Evolutionary conservation across 2,329 filamentous ascomycete species (phyloP).

Genomic region (Kalmusia sp.): DNA sequence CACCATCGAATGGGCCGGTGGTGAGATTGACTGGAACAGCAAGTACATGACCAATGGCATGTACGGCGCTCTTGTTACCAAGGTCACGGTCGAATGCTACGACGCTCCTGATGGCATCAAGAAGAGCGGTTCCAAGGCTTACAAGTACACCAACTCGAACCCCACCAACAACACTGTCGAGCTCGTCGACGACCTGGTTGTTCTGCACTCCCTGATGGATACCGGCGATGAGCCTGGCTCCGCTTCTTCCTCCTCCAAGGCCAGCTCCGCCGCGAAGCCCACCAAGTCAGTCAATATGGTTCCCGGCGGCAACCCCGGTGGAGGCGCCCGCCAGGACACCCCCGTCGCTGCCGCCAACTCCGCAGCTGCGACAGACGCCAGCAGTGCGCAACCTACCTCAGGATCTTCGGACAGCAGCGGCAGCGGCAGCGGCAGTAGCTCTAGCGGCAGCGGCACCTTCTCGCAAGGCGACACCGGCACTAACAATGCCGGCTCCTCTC

Average conservation of each 20-base stretch:
- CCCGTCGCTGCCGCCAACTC: constrained; percentile 18
- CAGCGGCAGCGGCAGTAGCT: constrained; percentile 29
- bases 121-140: constrained; percentile 67
- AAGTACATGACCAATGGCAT: constrained; percentile 83
- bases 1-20: constrained; percentile 91
- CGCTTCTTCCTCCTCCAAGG: constrained; percentile 36
- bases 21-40: constrained; percentile 84
- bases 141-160: constrained; percentile 71
- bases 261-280: constrained; percentile 29
- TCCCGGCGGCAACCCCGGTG: constrained; percentile 62
- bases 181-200: constrained; percentile 75
- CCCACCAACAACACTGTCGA: constrained; percentile 78
- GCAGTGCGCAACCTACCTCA: constrained; percentile 17
- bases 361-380: constrained; percentile 3
- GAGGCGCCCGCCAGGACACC: constrained; percentile 50
- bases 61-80: constrained; percentile 82
- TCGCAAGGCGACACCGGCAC: constrained; percentile 30
- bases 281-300: constrained; percentile 55
- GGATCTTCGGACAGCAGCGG: constrained; percentile 12
- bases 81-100: constrained; percentile 87
- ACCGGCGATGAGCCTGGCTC: constrained; percentile 75
- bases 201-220: constrained; percentile 80
- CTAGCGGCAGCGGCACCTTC: constrained; percentile 26
- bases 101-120: constrained; percentile 76
- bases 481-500: constrained; percentile 17